Evolutionary conservation across 2,329 filamentous ascomycete species (phyloP), one percentile per base, ranked within the genome.

Genomic region (Trichoderma semiorbis): DNA sequence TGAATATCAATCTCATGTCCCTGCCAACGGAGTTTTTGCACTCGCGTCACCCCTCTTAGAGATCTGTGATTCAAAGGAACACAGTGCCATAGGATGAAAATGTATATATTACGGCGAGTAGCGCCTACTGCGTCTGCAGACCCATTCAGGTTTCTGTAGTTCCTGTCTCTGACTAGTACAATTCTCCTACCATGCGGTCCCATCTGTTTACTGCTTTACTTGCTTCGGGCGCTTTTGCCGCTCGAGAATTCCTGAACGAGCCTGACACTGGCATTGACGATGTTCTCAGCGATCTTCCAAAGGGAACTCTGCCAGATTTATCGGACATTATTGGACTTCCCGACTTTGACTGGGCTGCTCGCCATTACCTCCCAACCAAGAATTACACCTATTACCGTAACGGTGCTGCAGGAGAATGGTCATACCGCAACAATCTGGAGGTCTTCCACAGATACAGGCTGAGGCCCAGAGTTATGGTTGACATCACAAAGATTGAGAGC

Each of bases 371-470:
- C 75, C 83, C 85, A 71, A 72, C 75, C 14, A 75, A 78, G 26
- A 83, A 85, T 75, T 88, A 86, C 78, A 86, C 86, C n/a, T 88
- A 87, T 78, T 88, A 88, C 79, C 84, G 85, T 72, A 87, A 86
- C 74, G 86, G 86, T 24, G 86, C 86, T 5, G 86, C 82, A 4
- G 87, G 86, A 72, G 87, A 88, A 78, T 88, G 84, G 83, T 84
- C 83, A 1, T 88, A 88, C 78, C 82, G 86, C 63, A 87, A 88
- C 78, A 89, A 89, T 78, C 81, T 88, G 7, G 87, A 89, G 78
- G 82, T 84, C 32, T 89, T 83, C 78, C 79, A 82, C 73, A 83
- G 85, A 16, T 86, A 85, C 75, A 80, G 80, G 63, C 79, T 88
- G 55, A 82, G 83, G 64, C 85, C 86, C 10, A 81, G 85, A 66